A percentile compares a stretch with the other conserved stretches of the same genome.
phyloP scores from a whole-genome alignment of 345 rosid genomes.

The Capsella bursapastoris region DNA sequence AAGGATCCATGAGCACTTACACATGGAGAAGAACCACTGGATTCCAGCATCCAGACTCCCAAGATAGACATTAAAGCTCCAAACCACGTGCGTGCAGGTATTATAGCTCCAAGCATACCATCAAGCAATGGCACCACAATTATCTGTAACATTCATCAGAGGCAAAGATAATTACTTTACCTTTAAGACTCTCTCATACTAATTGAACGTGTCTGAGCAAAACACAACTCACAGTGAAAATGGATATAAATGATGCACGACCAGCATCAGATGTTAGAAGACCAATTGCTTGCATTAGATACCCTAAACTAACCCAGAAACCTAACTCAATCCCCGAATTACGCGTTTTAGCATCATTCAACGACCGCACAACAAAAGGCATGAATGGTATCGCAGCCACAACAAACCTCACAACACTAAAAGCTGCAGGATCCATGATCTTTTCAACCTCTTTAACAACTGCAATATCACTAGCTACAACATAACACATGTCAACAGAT shows the following conservation, averaged over 20 bases:
- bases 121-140: slow-evolving; percentile 74
- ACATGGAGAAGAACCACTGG: slow-evolving; percentile 64
- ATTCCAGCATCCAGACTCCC: slow-evolving; percentile 69
- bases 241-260: too few species aligned
- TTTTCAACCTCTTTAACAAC: slow-evolving; percentile 68
- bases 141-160: slow-evolving; percentile 42
- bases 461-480: slow-evolving; percentile 64
- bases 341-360: slow-evolving; percentile 52
- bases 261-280: background rate
- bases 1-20: slow-evolving; percentile 41
- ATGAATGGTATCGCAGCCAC: slow-evolving; percentile 61
- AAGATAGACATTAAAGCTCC: slow-evolving; percentile 60
- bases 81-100: slow-evolving; percentile 68
- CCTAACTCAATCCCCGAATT: slow-evolving; percentile 74
- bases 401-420: slow-evolving; percentile 60
- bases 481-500: background rate
- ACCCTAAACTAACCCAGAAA: slow-evolving; percentile 16
- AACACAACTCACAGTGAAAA: too few species aligned
- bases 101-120: slow-evolving; percentile 69
- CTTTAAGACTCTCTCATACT: background rate
- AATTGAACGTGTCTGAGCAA: background rate
- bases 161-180: background rate
- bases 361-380: slow-evolving; percentile 52
- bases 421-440: slow-evolving; percentile 56
- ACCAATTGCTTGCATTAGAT: slow-evolving; percentile 64